Conservation (phyloP, 2,329 filamentous ascomycete genomes). For the Scleromitrula shiraiana region DNA sequence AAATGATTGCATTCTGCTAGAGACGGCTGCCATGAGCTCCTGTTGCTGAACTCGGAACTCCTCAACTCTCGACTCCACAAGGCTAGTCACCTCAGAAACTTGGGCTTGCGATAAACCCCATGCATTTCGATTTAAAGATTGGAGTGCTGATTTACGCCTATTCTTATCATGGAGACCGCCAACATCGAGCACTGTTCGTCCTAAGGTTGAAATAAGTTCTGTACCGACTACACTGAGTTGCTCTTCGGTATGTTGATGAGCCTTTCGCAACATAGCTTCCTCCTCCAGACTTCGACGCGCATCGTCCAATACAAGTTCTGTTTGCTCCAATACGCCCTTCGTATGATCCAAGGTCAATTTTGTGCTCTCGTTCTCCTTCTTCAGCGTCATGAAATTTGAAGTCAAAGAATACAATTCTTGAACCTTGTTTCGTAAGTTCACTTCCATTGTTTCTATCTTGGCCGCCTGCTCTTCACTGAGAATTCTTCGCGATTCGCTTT, state of each 20-base stretch:
- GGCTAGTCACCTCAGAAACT: constrained; percentile 66
- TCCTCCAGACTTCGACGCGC: constrained; percentile 71
- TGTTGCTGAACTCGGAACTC: constrained; percentile 67
- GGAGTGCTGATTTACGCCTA: constrained; percentile 74
- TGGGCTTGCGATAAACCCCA: constrained; percentile 73
- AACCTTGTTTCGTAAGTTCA: constrained; percentile 83
- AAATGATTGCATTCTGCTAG: constrained; percentile 66
- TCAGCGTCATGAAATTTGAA: constrained; percentile 77
- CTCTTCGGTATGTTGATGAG: constrained; percentile 78
- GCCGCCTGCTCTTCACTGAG: constrained; percentile 87
- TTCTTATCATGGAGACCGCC: constrained; percentile 79
- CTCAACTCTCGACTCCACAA: constrained; percentile 68
- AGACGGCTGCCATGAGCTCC: constrained; percentile 58
- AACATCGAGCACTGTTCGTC: constrained; percentile 72
- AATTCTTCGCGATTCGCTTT: constrained; percentile 87
- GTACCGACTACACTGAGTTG: constrained; percentile 66
- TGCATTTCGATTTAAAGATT: constrained; percentile 65
- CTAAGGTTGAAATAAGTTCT: constrained; percentile 69
- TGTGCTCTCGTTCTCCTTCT: constrained; percentile 80
- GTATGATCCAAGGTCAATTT: constrained; percentile 67
- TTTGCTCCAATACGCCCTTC: constrained; percentile 75
- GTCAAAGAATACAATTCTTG: constrained; percentile 85
- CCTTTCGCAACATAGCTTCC: constrained; percentile 70
- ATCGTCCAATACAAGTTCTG: constrained; percentile 71
- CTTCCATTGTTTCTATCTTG: constrained; percentile 86